Conservation (phyloP, 2,329 filamentous ascomycete species). For the Aspergillus fumigatiaffinis region DNA sequence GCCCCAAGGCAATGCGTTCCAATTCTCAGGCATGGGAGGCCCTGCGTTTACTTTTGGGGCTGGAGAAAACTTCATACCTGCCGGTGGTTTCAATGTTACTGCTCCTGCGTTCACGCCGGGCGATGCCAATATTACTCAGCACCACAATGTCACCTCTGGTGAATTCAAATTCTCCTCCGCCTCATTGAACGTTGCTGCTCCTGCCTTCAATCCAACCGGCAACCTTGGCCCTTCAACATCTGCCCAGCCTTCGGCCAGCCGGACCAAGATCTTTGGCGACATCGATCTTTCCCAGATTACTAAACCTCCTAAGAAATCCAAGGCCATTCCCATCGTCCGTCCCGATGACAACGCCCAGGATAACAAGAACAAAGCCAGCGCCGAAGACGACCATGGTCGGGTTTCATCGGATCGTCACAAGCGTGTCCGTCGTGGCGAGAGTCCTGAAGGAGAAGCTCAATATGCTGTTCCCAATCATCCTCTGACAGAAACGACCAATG, state of each 20-base stretch:
- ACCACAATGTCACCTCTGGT: conserved; percentile 18
- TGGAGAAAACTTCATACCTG: conserved; percentile 25
- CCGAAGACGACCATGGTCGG: conserved; percentile 56
- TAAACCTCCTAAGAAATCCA: conserved; percentile 68
- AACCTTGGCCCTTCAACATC: conserved; percentile 25
- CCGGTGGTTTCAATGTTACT: conserved; percentile 62
- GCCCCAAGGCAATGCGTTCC: conserved; percentile 42
- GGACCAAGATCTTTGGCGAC: conserved; percentile 61
- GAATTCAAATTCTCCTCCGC: conserved; percentile 64
- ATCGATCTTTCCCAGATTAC: conserved; percentile 61
- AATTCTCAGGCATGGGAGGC: conserved; percentile 31
- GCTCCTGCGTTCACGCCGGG: conserved; percentile 68
- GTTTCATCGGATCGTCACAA: conserved; percentile 70
- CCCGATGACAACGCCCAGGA: conserved; percentile 54
- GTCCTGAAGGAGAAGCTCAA: conserved; percentile 68
- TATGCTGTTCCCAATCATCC: conserved; percentile 58
- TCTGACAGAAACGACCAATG: conserved; percentile 29
- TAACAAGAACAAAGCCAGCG: conserved; percentile 33
- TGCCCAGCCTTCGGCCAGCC: conserved; percentile 16
- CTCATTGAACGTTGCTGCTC: conserved; percentile 72
- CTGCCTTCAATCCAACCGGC: conserved; percentile 64
- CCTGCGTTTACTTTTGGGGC: conserved; percentile 29
- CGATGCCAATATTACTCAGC: conserved; percentile 10
- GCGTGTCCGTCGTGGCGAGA: conserved; percentile 63
- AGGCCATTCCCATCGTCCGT: conserved; percentile 75